phyloP scores from a whole-genome alignment of 1,284 basidiomycete genomes.

The Apiotrichum domesticum region DNA sequence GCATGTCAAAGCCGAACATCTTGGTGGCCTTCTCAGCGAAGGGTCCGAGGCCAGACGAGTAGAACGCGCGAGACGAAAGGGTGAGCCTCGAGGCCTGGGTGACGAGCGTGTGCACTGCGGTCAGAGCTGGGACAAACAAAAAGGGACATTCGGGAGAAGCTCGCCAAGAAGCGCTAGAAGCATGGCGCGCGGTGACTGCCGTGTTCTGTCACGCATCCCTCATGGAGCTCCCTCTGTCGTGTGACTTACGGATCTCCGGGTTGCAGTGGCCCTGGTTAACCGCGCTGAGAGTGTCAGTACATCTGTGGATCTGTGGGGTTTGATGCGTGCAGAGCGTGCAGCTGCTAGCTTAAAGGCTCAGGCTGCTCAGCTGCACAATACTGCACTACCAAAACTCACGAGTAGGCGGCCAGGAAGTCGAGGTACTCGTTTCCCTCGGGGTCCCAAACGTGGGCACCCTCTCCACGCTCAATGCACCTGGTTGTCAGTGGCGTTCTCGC shows the following conservation, averaged over 20 bases:
- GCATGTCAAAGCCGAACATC: conserved; percentile 86
- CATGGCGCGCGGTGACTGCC: conserved; percentile 2
- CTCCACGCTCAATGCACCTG: conserved; percentile 77
- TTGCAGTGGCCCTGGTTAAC: conserved; percentile 95
- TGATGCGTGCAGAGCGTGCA: too few species aligned
- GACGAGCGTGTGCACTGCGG: conserved; percentile 70
- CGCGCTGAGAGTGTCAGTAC: conserved; percentile 52
- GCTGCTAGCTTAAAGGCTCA: too few species aligned
- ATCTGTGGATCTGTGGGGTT: too few species aligned
- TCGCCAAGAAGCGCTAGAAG: too few species aligned
- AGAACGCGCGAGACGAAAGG: conserved; percentile 91
- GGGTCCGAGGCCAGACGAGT: conserved; percentile 82
- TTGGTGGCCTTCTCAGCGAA: conserved; percentile 82
- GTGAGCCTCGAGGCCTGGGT: conserved; percentile 86
- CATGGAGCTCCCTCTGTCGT: too few species aligned
- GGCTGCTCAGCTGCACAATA: too few species aligned
- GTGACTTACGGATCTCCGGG: conserved; percentile 52
- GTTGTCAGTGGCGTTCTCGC: too few species aligned
- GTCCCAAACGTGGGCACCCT: conserved; percentile 91
- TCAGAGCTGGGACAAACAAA: background rate
- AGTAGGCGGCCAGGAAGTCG: conserved; percentile 96
- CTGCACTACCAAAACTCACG: conserved; percentile 54
- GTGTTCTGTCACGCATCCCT: background rate
- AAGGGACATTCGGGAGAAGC: too few species aligned
- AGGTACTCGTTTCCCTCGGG: conserved; percentile 89